A percentile compares a stretch with the other conserved stretches of the same genome.
Evolutionary conservation across 169 alveolate species (phyloP).

Genomic region (Cryptosporidium parvum): DNA sequence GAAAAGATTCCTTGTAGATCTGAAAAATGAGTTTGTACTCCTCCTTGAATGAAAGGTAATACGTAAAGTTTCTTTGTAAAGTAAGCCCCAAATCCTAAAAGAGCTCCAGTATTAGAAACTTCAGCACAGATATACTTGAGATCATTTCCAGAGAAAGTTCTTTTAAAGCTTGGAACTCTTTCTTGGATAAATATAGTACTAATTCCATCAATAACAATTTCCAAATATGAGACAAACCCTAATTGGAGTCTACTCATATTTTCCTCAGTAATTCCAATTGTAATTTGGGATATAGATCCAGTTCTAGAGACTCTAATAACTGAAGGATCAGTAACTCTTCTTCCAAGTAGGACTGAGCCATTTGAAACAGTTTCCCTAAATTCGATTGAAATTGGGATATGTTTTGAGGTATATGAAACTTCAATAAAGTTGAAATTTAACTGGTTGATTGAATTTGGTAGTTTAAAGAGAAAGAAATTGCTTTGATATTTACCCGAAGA

Average conservation of each 20-base stretch:
- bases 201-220: conserved; percentile 48
- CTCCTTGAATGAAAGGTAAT: conserved; percentile 48
- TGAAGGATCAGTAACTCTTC: conserved; percentile 1
- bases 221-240: conserved; percentile 54
- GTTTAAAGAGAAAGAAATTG: conserved; percentile 43
- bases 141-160: conserved; percentile 50
- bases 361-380: conserved; percentile 38
- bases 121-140: conserved; percentile 71
- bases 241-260: conserved; percentile 21
- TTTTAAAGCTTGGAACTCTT: conserved; percentile 21
- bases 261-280: conserved; percentile 46
- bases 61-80: conserved; percentile 21
- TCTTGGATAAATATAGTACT: conserved; percentile 47
- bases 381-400: conserved; percentile 37
- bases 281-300: conserved; percentile 47
- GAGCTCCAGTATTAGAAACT: conserved; percentile 39
- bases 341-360: conserved; percentile 35
- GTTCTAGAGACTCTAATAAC: conserved; percentile 35
- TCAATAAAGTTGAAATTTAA: conserved; percentile 32
- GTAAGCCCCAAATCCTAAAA: conserved; percentile 68
- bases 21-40: conserved; percentile 58
- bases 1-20: conserved; percentile 52
- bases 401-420: conserved; percentile 23
- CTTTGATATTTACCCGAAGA: conserved; percentile 34
- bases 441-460: neutral